Conservation (phyloP, 345 rosid genomes). For the Murraya koenigii region DNA sequence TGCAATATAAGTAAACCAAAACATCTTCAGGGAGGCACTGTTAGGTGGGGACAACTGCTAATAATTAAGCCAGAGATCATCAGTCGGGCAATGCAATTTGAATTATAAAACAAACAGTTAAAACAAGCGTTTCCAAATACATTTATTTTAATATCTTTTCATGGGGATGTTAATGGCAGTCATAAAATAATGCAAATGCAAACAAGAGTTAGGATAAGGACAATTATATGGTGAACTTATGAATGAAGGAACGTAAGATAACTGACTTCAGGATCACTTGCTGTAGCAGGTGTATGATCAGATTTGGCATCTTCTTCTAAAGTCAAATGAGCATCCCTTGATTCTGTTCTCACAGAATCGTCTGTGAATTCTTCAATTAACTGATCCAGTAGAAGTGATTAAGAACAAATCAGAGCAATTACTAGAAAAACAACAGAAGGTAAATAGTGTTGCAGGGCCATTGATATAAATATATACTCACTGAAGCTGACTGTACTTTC, state of each 20-base stretch:
- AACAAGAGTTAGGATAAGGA: neutral
- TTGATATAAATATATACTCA: constrained; percentile 27
- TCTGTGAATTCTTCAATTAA: constrained; percentile 43
- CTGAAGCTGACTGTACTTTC: constrained; percentile 54
- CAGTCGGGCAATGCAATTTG: neutral
- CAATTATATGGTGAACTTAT: neutral
- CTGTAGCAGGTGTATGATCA: neutral
- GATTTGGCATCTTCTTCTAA: constrained; percentile 8
- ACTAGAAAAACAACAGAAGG: neutral
- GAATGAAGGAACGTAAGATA: constrained; percentile 3
- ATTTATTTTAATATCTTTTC: neutral
- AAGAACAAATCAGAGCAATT: neutral
- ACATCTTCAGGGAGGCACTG: neutral
- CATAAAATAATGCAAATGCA: neutral
- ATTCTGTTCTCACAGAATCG: constrained; percentile 16
- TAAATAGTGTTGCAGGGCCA: neutral
- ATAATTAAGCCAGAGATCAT: neutral
- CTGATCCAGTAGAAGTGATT: constrained; percentile 31
- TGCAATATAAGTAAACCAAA: neutral
- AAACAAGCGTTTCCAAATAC: neutral
- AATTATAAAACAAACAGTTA: neutral
- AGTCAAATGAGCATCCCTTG: neutral
- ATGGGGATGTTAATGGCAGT: neutral
- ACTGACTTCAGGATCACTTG: constrained; percentile 7
- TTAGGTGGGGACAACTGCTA: neutral